These are phyloP conservation scores for Eucalyptus erythrocorys DNA, from an alignment of 345 rosid species.

Conservation along the genomic window DNA sequence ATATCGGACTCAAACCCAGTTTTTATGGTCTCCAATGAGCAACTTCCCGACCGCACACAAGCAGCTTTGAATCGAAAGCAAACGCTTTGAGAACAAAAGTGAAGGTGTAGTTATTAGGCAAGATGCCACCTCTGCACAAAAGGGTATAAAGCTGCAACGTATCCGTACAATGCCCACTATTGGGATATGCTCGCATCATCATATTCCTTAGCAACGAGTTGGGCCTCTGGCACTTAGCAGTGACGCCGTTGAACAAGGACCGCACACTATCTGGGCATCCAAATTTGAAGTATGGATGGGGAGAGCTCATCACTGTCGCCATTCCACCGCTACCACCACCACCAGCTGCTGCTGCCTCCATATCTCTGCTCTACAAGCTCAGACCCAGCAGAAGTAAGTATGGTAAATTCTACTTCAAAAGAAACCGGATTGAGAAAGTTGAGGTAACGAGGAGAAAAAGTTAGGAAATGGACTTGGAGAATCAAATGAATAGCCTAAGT, in stretches of 20 bases:
- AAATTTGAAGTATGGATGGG: conserved; percentile 18
- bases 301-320: not conserved
- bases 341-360: not conserved
- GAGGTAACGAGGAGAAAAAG: not conserved
- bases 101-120: conserved; percentile 41
- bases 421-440: not conserved
- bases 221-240: not conserved
- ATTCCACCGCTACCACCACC: not conserved
- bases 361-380: not conserved
- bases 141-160: conserved; percentile 16
- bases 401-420: not conserved
- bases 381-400: not conserved
- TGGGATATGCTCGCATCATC: conserved; percentile 32
- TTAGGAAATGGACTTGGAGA: not conserved
- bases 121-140: conserved; percentile 20
- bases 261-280: conserved; percentile 8
- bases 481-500: not conserved
- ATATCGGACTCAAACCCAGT: conserved; percentile 39
- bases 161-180: conserved; percentile 12
- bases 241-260: conserved; percentile 12
- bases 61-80: conserved; percentile 9
- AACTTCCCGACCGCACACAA: conserved; percentile 7
- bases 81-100: conserved; percentile 28
- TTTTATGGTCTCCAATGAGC: conserved; percentile 31
- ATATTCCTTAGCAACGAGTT: conserved; percentile 32